phyloP scores from a whole-genome alignment of 148 eudicot species.

The Chenopodium album region DNA sequence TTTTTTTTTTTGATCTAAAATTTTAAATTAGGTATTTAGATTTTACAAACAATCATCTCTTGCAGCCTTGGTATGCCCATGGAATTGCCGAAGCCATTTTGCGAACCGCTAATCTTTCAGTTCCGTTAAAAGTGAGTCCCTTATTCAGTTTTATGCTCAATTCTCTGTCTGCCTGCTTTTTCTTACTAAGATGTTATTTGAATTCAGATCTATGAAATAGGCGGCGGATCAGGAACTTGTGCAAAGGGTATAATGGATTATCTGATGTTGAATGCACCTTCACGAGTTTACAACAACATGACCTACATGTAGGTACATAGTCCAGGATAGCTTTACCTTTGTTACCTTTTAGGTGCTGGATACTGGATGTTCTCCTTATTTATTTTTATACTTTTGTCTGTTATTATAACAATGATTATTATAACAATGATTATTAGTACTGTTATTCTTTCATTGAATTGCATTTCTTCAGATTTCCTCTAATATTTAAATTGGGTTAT shows the following conservation, averaged over 20 bases:
- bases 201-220: conserved; percentile 92
- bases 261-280: conserved; percentile 92
- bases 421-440: too few relatives aligned
- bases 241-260: conserved; percentile 99
- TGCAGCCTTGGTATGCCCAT: conserved; percentile 99
- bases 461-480: too few relatives aligned
- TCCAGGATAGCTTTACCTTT: conserved; percentile 6
- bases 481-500: too few relatives aligned
- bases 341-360: not conserved
- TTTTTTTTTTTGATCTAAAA: too few relatives aligned
- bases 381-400: not conserved
- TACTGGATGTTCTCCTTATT: not conserved
- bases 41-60: not conserved
- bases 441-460: too few relatives aligned
- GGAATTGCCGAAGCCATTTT: conserved; percentile 93
- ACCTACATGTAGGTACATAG: conserved; percentile 66
- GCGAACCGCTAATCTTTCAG: conserved; percentile 85
- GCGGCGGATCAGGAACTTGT: conserved; percentile 99
- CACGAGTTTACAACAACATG: conserved; percentile 88
- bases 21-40: too few relatives aligned
- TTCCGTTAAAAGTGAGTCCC: conserved; percentile 79
- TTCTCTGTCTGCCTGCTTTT: too few relatives aligned
- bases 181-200: too few relatives aligned
- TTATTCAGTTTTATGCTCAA: not conserved
- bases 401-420: not conserved